phyloP scores from a whole-genome alignment of 495 filamentous ascomycete species.

The Haplographium delicatum region DNA sequence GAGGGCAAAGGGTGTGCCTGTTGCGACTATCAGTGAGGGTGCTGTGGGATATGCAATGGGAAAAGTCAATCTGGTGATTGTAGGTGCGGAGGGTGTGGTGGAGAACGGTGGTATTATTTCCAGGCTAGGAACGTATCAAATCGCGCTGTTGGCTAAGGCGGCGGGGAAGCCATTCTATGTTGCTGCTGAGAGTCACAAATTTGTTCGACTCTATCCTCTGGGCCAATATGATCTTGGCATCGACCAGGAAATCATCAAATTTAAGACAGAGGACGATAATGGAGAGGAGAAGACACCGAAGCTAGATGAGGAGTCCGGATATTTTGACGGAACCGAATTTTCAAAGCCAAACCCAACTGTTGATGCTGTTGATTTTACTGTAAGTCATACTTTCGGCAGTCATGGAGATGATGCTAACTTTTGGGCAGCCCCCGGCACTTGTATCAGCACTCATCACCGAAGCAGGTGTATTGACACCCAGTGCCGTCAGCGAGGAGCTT shows the following conservation, averaged over 20 bases:
- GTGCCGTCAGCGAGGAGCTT: slow-evolving; percentile 70
- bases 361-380: slow-evolving; percentile 79
- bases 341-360: slow-evolving; percentile 19
- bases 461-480: slow-evolving; percentile 66
- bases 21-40: slow-evolving; percentile 75
- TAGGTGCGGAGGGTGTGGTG: slow-evolving; percentile 91
- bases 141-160: slow-evolving; percentile 74
- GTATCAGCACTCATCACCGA: slow-evolving; percentile 80
- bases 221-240: slow-evolving; percentile 74
- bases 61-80: slow-evolving; percentile 76
- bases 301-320: slow-evolving; percentile 17
- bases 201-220: slow-evolving; percentile 74
- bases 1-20: slow-evolving; percentile 66
- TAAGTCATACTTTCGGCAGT: slow-evolving; percentile 29
- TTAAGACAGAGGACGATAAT: slow-evolving; percentile 45
- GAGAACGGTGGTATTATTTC: slow-evolving; percentile 92
- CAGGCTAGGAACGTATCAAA: slow-evolving; percentile 85
- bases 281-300: slow-evolving; percentile 27
- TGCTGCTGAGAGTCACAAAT: slow-evolving; percentile 93
- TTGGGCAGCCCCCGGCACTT: slow-evolving; percentile 57
- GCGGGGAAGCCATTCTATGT: slow-evolving; percentile 82
- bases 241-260: slow-evolving; percentile 69
- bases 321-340: slow-evolving; percentile 5
- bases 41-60: slow-evolving; percentile 81
- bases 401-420: slow-evolving; percentile 16